phyloP scores from a whole-genome alignment of 2,329 filamentous ascomycete species.

The Paecilomyces formosus region DNA sequence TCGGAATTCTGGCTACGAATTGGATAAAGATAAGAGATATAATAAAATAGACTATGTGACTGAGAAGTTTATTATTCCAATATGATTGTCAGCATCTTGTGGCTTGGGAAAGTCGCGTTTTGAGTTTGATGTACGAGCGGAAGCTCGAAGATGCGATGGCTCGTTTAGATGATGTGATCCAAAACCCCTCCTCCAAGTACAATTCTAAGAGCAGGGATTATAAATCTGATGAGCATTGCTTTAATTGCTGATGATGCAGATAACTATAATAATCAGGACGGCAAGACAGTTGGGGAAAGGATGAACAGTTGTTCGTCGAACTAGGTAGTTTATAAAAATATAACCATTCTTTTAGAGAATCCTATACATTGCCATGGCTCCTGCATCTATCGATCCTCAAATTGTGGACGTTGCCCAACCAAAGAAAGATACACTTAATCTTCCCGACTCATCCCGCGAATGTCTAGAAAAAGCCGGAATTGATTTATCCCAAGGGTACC shows the following conservation, averaged over 20 bases:
- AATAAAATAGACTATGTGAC: too few relatives aligned
- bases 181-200: background rate
- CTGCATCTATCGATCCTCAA: slow-evolving; percentile 52
- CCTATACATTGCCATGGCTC: slow-evolving; percentile 44
- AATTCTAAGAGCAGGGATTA: background rate
- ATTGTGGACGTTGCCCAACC: slow-evolving; percentile 59
- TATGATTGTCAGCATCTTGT: background rate
- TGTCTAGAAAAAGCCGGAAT: slow-evolving; percentile 62
- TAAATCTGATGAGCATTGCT: background rate
- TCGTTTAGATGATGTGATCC: background rate
- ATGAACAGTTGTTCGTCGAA: background rate
- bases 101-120: background rate
- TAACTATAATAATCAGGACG: background rate
- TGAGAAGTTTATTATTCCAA: background rate
- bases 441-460: slow-evolving; percentile 51
- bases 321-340: too few relatives aligned
- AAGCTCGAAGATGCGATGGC: background rate
- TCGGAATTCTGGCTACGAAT: background rate
- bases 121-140: background rate
- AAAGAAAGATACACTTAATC: slow-evolving; percentile 55
- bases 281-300: background rate
- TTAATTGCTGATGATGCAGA: background rate
- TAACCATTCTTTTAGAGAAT: too few relatives aligned
- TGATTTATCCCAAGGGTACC: slow-evolving; percentile 63
- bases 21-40: background rate